Percentiles rank a stretch among this genome's conserved stretches.
These are phyloP conservation scores for Phytopythium litorale DNA, from an alignment of 352 stramenopile species.

Conservation along the genomic window DNA sequence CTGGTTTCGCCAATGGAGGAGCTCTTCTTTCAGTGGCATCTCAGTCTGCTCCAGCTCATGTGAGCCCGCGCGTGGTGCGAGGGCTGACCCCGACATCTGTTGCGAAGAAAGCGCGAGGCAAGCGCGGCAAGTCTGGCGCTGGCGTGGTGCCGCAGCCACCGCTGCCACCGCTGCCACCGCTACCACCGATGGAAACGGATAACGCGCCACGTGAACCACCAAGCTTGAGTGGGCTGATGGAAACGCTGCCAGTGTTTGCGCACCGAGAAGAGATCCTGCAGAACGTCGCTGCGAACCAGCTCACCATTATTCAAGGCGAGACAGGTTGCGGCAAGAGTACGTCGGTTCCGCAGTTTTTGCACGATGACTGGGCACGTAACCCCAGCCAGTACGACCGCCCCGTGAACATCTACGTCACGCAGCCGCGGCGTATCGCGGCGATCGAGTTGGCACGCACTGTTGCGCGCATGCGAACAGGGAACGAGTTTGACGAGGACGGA, in stretches of 20 bases:
- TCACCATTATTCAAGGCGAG: constrained; percentile 93
- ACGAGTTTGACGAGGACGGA: constrained; percentile 62
- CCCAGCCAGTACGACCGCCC: constrained; percentile 29
- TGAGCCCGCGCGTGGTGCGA: constrained; percentile 14
- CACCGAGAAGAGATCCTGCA: constrained; percentile 86
- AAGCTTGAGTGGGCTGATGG: constrained; percentile 47
- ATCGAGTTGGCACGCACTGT: constrained; percentile 90
- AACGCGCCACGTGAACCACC: constrained; percentile 16
- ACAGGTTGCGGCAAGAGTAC: constrained; percentile 97
- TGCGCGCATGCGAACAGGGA: constrained; percentile 86
- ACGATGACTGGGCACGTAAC: constrained; percentile 58
- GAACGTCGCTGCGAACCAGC: constrained; percentile 74
- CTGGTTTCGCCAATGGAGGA: neutral
- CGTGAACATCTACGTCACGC: constrained; percentile 95
- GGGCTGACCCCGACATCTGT: constrained; percentile 38
- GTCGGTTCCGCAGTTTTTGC: constrained; percentile 92
- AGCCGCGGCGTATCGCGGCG: constrained; percentile 92
- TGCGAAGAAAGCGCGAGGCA: constrained; percentile 17
- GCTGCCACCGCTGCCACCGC: neutral
- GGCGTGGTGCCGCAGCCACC: neutral
- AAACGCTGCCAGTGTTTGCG: constrained; percentile 84
- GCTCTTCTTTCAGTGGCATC: neutral
- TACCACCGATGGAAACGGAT: constrained; percentile 3
- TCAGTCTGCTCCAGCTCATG: neutral
- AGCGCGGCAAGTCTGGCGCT: neutral